phyloP scores from a whole-genome alignment of 1,284 basidiomycete genomes.

The Boletus subluridellus region DNA sequence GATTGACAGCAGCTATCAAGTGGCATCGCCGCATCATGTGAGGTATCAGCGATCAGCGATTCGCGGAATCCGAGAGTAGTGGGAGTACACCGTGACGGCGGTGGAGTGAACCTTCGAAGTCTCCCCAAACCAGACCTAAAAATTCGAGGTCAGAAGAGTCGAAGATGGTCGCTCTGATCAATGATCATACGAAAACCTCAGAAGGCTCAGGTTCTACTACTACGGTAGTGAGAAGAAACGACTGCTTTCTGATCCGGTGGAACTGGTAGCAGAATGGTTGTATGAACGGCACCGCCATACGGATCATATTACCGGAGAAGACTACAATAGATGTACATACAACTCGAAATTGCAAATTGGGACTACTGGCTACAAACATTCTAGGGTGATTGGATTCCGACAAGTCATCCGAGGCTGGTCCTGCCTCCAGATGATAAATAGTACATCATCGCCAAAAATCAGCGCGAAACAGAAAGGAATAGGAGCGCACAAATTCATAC shows the following conservation, averaged over 20 bases:
- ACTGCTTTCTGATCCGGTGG: not conserved
- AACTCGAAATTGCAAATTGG: not conserved
- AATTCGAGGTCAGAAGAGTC: too few species aligned
- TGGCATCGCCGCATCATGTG: too few species aligned
- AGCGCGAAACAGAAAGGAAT: not conserved
- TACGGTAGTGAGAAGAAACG: not conserved
- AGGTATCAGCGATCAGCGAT: too few species aligned
- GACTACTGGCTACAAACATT: slow-evolving; percentile 19
- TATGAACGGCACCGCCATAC: not conserved
- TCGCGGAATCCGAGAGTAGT: too few species aligned
- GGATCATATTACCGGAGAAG: not conserved
- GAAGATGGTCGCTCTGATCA: too few species aligned
- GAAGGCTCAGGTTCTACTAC: too few species aligned
- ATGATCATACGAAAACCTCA: too few species aligned
- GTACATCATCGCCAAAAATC: not conserved
- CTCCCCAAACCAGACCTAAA: too few species aligned
- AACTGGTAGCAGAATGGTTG: not conserved
- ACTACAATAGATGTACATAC: not conserved
- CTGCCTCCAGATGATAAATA: not conserved
- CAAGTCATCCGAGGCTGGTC: not conserved
- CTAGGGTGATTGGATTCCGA: slow-evolving; percentile 1
- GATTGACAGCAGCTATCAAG: too few species aligned
- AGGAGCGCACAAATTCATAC: not conserved
- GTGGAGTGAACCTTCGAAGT: too few species aligned
- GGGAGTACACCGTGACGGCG: too few species aligned